phyloP scores from a whole-genome alignment of 1,139 yeast species.

The Blastobotrys apis region DNA sequence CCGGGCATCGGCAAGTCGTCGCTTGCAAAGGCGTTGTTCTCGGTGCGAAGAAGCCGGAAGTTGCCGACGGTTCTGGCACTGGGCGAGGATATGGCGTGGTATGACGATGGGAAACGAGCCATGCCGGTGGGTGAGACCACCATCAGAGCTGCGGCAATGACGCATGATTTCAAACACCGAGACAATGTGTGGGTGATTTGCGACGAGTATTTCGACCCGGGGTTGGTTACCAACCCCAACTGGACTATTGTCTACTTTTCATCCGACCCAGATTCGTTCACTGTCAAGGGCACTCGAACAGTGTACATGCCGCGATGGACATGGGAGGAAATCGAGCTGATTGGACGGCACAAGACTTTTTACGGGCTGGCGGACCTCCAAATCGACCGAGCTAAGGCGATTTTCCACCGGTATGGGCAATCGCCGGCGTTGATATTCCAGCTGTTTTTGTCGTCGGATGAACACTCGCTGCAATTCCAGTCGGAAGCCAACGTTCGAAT shows the following conservation, averaged over 20 bases:
- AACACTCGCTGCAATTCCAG: background rate
- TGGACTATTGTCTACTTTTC: conserved; percentile 1
- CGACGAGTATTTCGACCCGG: background rate
- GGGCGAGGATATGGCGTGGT: background rate
- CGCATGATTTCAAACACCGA: background rate
- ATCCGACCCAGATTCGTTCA: background rate
- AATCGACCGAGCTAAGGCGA: background rate
- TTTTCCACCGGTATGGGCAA: background rate
- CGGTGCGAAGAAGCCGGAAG: background rate
- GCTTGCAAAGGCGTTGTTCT: background rate
- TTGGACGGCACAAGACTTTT: background rate
- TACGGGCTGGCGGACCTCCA: no score
- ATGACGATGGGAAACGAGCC: background rate
- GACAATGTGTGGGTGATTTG: conserved; percentile 1
- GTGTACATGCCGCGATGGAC: conserved; percentile 1
- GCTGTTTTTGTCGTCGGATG: background rate
- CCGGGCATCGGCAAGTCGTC: conserved; percentile 1
- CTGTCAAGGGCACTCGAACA: background rate
- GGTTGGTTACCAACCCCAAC: background rate
- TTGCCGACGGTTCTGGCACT: background rate
- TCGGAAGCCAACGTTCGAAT: background rate
- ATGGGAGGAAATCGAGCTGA: background rate
- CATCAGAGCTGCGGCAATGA: background rate
- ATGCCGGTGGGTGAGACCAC: background rate
- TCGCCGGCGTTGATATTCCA: background rate